These are phyloP conservation scores for Annulohypoxylon moriforme DNA, from an alignment of 495 filamentous ascomycete species.

Conservation along the genomic window DNA sequence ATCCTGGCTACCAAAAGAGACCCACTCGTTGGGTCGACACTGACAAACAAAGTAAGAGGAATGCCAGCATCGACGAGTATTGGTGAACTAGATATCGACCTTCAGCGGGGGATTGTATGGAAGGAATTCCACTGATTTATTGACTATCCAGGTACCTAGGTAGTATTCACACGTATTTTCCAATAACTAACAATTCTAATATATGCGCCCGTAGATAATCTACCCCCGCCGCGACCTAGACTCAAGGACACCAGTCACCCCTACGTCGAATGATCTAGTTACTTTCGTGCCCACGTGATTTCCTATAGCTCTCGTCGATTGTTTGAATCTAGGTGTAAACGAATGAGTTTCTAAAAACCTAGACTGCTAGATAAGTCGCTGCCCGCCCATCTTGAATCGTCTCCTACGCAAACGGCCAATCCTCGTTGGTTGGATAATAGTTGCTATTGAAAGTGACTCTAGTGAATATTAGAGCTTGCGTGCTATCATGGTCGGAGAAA, in stretches of 20 bases:
- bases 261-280: too few species aligned
- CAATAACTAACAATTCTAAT: conserved; percentile 30
- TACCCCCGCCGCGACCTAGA: background rate
- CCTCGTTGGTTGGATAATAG: conserved; percentile 33
- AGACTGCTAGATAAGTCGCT: conserved; percentile 36
- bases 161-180: conserved; percentile 11
- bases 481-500: conserved; percentile 28
- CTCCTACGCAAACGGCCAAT: conserved; percentile 18
- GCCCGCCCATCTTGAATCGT: conserved; percentile 40
- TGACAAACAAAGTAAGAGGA: background rate
- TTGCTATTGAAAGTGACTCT: conserved; percentile 19
- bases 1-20: conserved; percentile 1
- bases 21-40: too few species aligned
- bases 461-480: too few species aligned
- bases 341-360: conserved; percentile 36
- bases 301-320: background rate
- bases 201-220: conserved; percentile 19
- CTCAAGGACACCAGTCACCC: background rate
- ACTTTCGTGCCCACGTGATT: conserved; percentile 12
- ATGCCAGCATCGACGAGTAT: background rate
- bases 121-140: background rate
- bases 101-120: background rate
- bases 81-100: too few species aligned
- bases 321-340: conserved; percentile 29
- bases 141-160: too few species aligned